Conservation (phyloP, 1,284 basidiomycete species). For the Athelia sp. region DNA sequence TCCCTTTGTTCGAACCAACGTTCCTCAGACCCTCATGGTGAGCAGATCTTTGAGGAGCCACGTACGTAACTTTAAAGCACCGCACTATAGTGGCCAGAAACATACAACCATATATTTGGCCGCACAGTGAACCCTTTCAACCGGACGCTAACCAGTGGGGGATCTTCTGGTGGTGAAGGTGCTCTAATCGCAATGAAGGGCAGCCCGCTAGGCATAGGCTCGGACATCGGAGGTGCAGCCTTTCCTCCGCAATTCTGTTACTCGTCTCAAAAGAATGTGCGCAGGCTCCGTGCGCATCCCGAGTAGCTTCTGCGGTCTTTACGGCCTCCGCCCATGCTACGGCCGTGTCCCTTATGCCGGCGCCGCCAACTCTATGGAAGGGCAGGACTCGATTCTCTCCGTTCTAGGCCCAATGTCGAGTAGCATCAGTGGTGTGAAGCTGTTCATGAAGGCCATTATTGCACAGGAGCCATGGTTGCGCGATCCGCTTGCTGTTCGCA, state of each 20-base stretch:
- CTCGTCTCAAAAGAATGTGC: neutral
- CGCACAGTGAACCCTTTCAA: conserved; percentile 47
- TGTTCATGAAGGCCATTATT: conserved; percentile 44
- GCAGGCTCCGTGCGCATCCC: conserved; percentile 47
- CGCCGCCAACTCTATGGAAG: conserved; percentile 38
- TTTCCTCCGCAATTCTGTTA: neutral
- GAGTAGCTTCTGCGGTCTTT: conserved; percentile 45
- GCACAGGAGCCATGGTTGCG: conserved; percentile 42
- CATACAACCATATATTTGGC: conserved; percentile 31
- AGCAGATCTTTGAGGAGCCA: conserved; percentile 15
- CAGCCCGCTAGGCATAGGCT: conserved; percentile 64
- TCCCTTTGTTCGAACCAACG: conserved; percentile 44
- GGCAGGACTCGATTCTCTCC: conserved; percentile 48
- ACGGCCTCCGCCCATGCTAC: conserved; percentile 49
- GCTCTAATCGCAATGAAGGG: conserved; percentile 57
- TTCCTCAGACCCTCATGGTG: conserved; percentile 41
- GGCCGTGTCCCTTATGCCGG: conserved; percentile 50
- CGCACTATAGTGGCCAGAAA: conserved; percentile 24
- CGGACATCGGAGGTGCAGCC: conserved; percentile 75
- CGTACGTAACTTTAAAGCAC: conserved; percentile 12
- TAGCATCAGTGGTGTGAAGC: conserved; percentile 26
- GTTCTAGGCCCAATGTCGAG: conserved; percentile 53
- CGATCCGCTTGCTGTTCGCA: conserved; percentile 44
- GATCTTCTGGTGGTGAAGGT: conserved; percentile 54
- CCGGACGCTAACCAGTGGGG: conserved; percentile 42